A percentile compares a stretch with the other conserved stretches of the same genome.
phyloP scores from a whole-genome alignment of 148 eudicot species.

The Oxyria digyna region DNA sequence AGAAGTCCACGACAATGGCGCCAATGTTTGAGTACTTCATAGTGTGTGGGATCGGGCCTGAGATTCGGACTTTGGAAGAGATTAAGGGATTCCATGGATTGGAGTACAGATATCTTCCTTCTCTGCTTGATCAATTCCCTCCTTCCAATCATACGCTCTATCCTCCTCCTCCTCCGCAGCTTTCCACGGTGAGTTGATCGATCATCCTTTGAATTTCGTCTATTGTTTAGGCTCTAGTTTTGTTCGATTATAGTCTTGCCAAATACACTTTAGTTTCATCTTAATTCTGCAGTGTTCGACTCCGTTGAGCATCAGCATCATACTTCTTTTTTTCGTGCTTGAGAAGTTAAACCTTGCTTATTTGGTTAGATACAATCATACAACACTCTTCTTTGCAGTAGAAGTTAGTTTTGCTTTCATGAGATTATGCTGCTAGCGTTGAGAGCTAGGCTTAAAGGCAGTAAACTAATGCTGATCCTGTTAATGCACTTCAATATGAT shows the following conservation, averaged over 20 bases:
- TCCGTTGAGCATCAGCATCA: background rate
- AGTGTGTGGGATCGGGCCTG: constrained; percentile 84
- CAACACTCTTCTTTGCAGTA: background rate
- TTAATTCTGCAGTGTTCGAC: background rate
- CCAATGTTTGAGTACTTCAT: constrained; percentile 79
- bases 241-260: background rate
- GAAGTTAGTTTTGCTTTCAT: background rate
- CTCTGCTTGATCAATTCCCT: constrained; percentile 77
- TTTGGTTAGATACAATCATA: background rate
- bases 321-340: background rate
- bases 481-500: background rate
- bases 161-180: constrained; percentile 87
- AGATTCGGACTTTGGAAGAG: constrained; percentile 68
- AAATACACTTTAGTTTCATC: background rate
- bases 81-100: constrained; percentile 57
- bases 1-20: constrained; percentile 25
- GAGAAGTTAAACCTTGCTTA: background rate
- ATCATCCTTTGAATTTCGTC: background rate
- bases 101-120: constrained; percentile 48
- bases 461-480: background rate
- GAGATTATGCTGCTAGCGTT: background rate
- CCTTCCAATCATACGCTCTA: constrained; percentile 52
- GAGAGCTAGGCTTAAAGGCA: background rate
- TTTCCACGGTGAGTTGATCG: constrained; percentile 46
- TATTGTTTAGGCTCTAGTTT: background rate